Evolutionary conservation across 1,139 yeast species (phyloP), one percentile per base, ranked within the genome.

Genomic region (Casaregolazyma lundiana): DNA sequence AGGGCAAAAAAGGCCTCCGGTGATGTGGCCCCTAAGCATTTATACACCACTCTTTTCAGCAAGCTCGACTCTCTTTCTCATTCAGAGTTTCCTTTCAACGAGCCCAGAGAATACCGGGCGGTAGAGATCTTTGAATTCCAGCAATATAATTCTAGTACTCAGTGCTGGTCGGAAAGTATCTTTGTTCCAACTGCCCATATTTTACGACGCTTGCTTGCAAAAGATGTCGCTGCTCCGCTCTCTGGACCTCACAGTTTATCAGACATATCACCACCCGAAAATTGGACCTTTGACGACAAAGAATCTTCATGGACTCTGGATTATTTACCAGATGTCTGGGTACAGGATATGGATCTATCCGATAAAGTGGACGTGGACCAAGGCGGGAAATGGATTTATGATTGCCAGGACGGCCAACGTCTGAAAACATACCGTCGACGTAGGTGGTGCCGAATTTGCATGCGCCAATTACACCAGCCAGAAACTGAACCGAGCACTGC

Each of bases 51-150:
- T 63, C 64, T 39, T 52, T 77, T 15, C 90, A 72, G 54, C 6
- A 38, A 41, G 9, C 43, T 54, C 2, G 46, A 52, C 38, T 54
- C 63, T 38, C 42, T 65, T 51, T 61, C 66, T 44, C 60, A 67
- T 46, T 58, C 62, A 30, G 63, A 70, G 41, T 67, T 73, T 47
- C 65, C 62, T 13, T 55, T 55, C 19, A 46, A 49, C 7, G 66
- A 64, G 29, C 55, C 61, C 1, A 57, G 53, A 18, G 71, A 69
- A 44, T 57, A 58, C 51, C 59, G 70, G 46, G 72, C 75, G 52
- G 80, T 82, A 13, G 88, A 84, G 57, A 75, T 84, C 1, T 88
- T 71, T 66, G 96, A 88, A 60, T 65, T 87, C 35, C 96, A 88
- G 55, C 67, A 67, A 53, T 72, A 76, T 49, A 73, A 79, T 59